A percentile compares a stretch with the other conserved stretches of the same genome.
Evolutionary conservation across 2,329 filamentous ascomycete species (phyloP).

Genomic region (Pestalotiopsis sp.): DNA sequence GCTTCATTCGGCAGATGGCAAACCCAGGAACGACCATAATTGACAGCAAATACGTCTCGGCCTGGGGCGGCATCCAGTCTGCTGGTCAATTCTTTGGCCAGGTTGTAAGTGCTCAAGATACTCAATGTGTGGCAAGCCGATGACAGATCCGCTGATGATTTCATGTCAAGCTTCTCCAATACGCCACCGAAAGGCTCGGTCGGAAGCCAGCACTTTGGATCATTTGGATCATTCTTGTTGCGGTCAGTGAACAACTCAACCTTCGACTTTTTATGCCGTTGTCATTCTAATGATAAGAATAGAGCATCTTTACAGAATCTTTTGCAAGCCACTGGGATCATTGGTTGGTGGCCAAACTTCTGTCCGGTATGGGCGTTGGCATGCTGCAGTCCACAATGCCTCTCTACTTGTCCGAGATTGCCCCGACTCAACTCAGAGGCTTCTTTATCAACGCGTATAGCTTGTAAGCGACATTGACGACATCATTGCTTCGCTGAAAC

Average conservation of each 20-base stretch:
- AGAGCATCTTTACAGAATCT: constrained; percentile 9
- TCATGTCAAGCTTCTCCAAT: background rate
- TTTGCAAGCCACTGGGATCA: constrained; percentile 10
- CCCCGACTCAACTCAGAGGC: constrained; percentile 7
- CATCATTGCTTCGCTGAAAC: background rate
- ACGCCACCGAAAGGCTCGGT: constrained; percentile 5
- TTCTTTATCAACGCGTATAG: constrained; percentile 12
- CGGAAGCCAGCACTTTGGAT: constrained; percentile 12
- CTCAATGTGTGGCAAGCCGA: no score
- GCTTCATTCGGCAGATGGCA: constrained; percentile 10
- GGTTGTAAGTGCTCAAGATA: no score
- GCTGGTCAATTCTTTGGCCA: constrained; percentile 7
- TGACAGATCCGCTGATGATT: background rate
- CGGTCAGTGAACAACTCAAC: background rate
- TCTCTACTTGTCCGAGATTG: constrained; percentile 11
- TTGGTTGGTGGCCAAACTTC: constrained; percentile 7
- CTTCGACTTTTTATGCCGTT: background rate
- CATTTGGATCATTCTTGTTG: constrained; percentile 11
- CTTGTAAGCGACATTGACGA: background rate
- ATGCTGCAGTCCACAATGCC: constrained; percentile 14
- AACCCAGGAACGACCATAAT: constrained; percentile 4
- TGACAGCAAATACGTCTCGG: constrained; percentile 1
- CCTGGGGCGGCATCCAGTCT: constrained; percentile 7
- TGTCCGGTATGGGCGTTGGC: constrained; percentile 7
- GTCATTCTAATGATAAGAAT: background rate